Evolutionary conservation across 192 early-diverging fungal species (phyloP), one percentile per base, ranked within the genome.

Genomic region (Coemansia sp.): DNA sequence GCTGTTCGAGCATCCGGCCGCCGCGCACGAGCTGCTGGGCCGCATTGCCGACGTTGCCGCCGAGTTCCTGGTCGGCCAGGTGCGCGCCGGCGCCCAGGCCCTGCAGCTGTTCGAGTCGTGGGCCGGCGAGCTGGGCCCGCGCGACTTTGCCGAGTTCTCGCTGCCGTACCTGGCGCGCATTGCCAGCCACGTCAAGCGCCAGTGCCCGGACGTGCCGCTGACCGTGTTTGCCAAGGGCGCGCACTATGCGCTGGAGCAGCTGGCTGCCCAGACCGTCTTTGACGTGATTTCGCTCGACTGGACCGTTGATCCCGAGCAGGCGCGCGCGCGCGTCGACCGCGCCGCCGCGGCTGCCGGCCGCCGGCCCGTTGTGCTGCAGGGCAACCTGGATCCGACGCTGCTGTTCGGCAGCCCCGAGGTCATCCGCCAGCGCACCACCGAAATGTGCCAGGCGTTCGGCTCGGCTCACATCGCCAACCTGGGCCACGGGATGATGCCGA

Each of bases 91-190:
- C 41, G 96, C 96, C 38, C 94, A 96, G 86, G 84, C 95, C 49
- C 62, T 95, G 22, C 96, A 99, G 85, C 86, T 99, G 46, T 99
- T 99, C 77, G 96, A 99, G 47, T 93, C 90, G 23, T 92, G 90
- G 87, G 93, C 85, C n/a, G 93, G 94, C 29, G 94, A 97, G 67
- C 81, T 99, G 21, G 79, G 85, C 22, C 90, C 90, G 8, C 43
- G 62, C 15, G 87, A 90, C 51, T 99, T 95, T 70, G 79, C 79
- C 31, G 69, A 75, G 43, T 97, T 92, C 67, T 87, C 91, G 26
- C 79, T 97, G 17, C 93, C 96, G n/a, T 96, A 95, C 68, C 60
- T 95, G 22, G 61, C 60, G 2, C 86, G 90, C 50, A 97, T 99
- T 48, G 86, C 90, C 14, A 53, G 65, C 11, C 70, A 81, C 5